These are phyloP conservation scores for Puccinia hordei DNA, from an alignment of 1,284 basidiomycete genomes.

Conservation along the genomic window DNA sequence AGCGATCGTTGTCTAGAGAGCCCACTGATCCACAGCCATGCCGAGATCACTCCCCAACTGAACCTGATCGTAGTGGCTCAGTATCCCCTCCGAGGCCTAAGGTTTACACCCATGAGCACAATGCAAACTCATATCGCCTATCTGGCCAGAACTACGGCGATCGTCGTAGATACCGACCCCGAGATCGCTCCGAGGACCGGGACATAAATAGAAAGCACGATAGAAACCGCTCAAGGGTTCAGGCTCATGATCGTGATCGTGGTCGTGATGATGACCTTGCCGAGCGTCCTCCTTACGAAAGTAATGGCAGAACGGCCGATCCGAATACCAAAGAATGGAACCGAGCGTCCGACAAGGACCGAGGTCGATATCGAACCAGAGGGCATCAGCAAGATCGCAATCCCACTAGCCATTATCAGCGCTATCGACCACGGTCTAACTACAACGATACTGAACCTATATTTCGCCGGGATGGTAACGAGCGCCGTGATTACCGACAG, in stretches of 20 bases:
- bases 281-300: slow-evolving; percentile 27
- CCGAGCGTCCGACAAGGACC: slow-evolving; percentile 24
- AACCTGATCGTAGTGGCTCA: slow-evolving; percentile 21
- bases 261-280: slow-evolving; percentile 16
- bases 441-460: slow-evolving; percentile 16
- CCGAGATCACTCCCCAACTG: slow-evolving; percentile 10
- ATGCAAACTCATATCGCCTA: slow-evolving; percentile 7
- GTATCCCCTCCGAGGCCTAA: slow-evolving; percentile 19
- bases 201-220: slow-evolving; percentile 25
- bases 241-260: slow-evolving; percentile 15
- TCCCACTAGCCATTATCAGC: slow-evolving; percentile 10
- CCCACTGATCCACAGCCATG: not conserved
- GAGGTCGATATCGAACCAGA: not conserved
- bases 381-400: slow-evolving; percentile 21
- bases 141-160: slow-evolving; percentile 8
- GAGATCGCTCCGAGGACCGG: slow-evolving; percentile 23
- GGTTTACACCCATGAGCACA: not conserved
- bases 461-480: slow-evolving; percentile 19
- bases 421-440: slow-evolving; percentile 16
- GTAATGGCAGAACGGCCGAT: slow-evolving; percentile 16
- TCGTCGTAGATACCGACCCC: slow-evolving; percentile 5
- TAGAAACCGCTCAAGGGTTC: slow-evolving; percentile 1
- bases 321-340: slow-evolving; percentile 1
- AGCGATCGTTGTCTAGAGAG: slow-evolving; percentile 39
- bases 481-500: slow-evolving; percentile 31